Base-by-base conservation (phyloP, 2,329 filamentous ascomycete species). In the Cladorrhinum sp. region DNA sequence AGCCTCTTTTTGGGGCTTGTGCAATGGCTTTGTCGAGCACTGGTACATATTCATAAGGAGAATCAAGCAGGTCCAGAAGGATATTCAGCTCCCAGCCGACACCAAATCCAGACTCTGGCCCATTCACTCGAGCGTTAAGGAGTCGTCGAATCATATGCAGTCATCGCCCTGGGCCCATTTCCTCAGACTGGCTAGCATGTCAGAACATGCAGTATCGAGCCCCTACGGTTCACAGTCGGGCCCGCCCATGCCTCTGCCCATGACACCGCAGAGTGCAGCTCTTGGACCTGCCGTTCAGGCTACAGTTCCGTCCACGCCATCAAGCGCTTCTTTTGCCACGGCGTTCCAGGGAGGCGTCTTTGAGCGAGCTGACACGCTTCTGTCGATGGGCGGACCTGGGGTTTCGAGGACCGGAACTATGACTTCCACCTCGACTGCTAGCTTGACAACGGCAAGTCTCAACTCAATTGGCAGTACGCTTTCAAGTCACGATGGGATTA, bases 221-320 rank as follows among this genome's bases (percentile, higher is more conserved):
- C 73, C 73, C 10, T 70, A 71, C 27, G 65, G 68, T 45, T 58
- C 64, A 5, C 65, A 65, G 38, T 58, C 59, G 7, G 54, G 59
- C 27, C 64, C 71, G 9, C 71, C 61, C 1, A 57, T 60, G 72
- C 38, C 75, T 56, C 67, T 92, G 38, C 92, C 93, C 8, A 92
- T 95, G 69, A 97, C 93, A 1, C 93, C 93, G 7, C 83, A 96
- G 63, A 95, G 91, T 68, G 93, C 92, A 16, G 93, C 93, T 1
- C 80, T 97, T 4, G 93, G 93, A 0, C 92, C 93, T 5, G 93
- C 93, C 20, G 91, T 92, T 58, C 92, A 96, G 74, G 92, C 93
- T 1, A 97, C 92, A 0, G 88, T 96, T 10, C 90, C 91, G 3
- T 90, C 84, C 2, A 91, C 86, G 0, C 85, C 86, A 9, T 80